These are phyloP conservation scores for Pyrenochaeta sp. DNA, from an alignment of 2,329 filamentous ascomycete genomes.

Conservation along the genomic window DNA sequence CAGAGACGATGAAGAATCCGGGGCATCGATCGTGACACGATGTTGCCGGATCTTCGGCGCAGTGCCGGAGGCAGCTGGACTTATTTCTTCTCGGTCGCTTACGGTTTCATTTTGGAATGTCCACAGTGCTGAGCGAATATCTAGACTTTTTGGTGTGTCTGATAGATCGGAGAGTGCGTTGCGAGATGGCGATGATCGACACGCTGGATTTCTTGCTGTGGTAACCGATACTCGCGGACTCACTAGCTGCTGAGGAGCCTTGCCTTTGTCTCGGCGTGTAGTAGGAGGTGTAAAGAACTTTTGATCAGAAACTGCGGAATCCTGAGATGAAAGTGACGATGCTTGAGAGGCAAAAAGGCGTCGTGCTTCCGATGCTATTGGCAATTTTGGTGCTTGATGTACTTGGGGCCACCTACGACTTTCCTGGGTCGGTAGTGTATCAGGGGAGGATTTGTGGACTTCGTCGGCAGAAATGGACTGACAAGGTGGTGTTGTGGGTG, in stretches of 20 bases:
- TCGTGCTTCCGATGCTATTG: neutral
- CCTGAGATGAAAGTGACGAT: slow-evolving; percentile 9
- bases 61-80: neutral
- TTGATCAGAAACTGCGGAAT: slow-evolving; percentile 9
- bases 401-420: slow-evolving; percentile 9
- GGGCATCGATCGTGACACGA: neutral
- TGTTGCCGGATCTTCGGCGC: neutral
- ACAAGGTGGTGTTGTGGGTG: neutral
- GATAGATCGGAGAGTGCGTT: neutral
- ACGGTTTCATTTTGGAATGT: neutral
- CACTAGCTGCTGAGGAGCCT: neutral
- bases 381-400: neutral
- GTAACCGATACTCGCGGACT: neutral
- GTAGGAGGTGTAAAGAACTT: slow-evolving; percentile 27
- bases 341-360: neutral
- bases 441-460: neutral
- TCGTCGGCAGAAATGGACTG: neutral
- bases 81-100: neutral
- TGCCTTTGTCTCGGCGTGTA: slow-evolving; percentile 11
- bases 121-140: neutral
- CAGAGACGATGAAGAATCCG: neutral
- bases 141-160: neutral
- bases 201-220: too few species aligned
- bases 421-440: neutral
- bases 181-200: neutral